Percentiles rank a stretch among this genome's conserved stretches.
phyloP scores from a whole-genome alignment of 2,329 filamentous ascomycete genomes.

The Calonectria naviculata region DNA sequence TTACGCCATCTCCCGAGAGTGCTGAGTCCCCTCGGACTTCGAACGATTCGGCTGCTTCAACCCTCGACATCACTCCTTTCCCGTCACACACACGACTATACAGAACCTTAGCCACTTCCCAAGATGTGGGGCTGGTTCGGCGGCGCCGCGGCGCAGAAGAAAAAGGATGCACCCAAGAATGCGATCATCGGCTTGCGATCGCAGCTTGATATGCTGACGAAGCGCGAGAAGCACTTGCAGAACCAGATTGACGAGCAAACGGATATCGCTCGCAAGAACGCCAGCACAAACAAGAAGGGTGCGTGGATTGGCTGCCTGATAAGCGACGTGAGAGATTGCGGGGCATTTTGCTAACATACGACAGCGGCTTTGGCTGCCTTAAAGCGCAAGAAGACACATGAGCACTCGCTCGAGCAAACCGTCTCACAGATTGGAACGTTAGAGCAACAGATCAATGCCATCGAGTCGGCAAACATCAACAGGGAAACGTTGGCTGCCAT shows the following conservation, averaged over 20 bases:
- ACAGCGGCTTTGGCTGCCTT: slow-evolving; percentile 90
- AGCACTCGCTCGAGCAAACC: slow-evolving; percentile 92
- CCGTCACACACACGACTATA: background rate
- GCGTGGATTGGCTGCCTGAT: slow-evolving; percentile 48
- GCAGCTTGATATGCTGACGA: slow-evolving; percentile 97
- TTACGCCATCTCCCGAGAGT: slow-evolving; percentile 37
- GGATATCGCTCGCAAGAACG: slow-evolving; percentile 86
- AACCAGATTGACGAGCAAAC: slow-evolving; percentile 95
- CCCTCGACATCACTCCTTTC: slow-evolving; percentile 18
- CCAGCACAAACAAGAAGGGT: slow-evolving; percentile 90
- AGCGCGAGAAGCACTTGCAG: slow-evolving; percentile 91
- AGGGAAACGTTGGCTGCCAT: slow-evolving; percentile 94
- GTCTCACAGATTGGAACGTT: slow-evolving; percentile 89
- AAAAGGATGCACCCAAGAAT: slow-evolving; percentile 96
- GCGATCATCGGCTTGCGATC: slow-evolving; percentile 89
- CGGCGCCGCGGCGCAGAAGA: slow-evolving; percentile 82
- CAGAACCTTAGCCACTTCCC: slow-evolving; percentile 25
- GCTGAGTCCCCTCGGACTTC: slow-evolving; percentile 16
- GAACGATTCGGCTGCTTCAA: slow-evolving; percentile 26
- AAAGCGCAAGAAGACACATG: slow-evolving; percentile 93
- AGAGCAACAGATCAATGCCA: slow-evolving; percentile 95
- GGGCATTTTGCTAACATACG: slow-evolving; percentile 36
- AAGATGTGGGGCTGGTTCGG: slow-evolving; percentile 92
- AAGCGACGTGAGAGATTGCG: slow-evolving; percentile 14
- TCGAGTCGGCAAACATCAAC: slow-evolving; percentile 99